Conservation (phyloP, 345 rosid species). For the Punica granatum region DNA sequence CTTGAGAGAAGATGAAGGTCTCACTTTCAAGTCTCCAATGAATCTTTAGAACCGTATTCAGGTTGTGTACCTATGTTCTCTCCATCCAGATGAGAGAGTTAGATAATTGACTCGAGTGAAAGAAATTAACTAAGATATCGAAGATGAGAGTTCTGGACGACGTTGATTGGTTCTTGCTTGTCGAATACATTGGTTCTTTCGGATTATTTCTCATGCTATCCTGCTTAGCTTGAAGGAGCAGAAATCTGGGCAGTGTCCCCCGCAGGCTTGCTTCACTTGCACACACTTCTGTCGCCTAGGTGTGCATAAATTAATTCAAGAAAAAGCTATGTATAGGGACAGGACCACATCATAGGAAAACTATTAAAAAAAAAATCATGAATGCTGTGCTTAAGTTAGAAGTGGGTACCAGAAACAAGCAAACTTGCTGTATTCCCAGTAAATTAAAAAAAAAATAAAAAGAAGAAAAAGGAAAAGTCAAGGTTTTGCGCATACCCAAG, state of each 20-base stretch:
- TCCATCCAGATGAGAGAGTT: background rate
- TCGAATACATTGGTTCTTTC: too few relatives aligned
- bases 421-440: background rate
- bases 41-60: background rate
- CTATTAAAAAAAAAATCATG: background rate
- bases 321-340: background rate
- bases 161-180: too few relatives aligned
- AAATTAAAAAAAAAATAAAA: background rate
- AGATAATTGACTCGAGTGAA: background rate
- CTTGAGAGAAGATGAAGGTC: background rate
- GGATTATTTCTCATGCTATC: background rate
- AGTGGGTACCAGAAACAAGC: background rate
- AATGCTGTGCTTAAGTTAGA: background rate
- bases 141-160: background rate
- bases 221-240: background rate
- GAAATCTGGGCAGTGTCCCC: background rate
- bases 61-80: too few relatives aligned
- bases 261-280: background rate
- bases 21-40: background rate
- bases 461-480: background rate
- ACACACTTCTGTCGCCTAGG: background rate
- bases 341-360: background rate
- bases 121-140: background rate
- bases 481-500: background rate
- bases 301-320: background rate